A percentile compares a stretch with the other conserved stretches of the same genome.
Evolutionary conservation across 2,329 filamentous ascomycete species (phyloP).

Genomic region (Cryphonectria carpinicola): DNA sequence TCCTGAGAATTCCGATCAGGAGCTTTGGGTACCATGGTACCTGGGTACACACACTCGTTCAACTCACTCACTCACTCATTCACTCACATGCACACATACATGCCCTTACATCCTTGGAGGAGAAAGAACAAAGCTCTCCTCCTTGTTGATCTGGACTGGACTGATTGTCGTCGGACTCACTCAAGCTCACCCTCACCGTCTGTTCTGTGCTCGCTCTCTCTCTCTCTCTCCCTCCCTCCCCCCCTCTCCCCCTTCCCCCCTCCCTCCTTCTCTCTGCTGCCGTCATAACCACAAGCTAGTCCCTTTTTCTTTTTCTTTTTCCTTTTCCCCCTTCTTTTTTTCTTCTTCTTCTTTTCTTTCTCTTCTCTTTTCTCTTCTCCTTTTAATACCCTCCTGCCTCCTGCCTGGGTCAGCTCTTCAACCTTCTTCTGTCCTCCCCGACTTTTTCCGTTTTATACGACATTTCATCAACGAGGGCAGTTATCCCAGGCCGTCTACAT

Average conservation of each 20-base stretch:
- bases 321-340: neutral
- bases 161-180: too few species aligned
- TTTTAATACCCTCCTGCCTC: neutral
- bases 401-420: neutral
- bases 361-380: too few species aligned
- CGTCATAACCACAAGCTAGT: conserved; percentile 8
- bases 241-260: too few species aligned
- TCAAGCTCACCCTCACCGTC: conserved; percentile 14
- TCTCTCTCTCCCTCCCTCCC: neutral
- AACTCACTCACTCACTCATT: too few species aligned
- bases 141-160: neutral
- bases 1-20: conserved; percentile 28
- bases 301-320: neutral
- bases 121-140: neutral
- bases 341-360: neutral
- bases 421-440: neutral
- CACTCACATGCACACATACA: too few species aligned
- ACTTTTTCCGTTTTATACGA: neutral
- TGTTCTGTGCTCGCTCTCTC: neutral
- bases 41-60: too few species aligned
- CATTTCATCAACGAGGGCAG: neutral
- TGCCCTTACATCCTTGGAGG: neutral
- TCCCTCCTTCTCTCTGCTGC: neutral
- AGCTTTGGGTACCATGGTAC: neutral
- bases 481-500: too few species aligned